Conservation (phyloP, 2,329 filamentous ascomycete species). For the Beauveria varroae region DNA sequence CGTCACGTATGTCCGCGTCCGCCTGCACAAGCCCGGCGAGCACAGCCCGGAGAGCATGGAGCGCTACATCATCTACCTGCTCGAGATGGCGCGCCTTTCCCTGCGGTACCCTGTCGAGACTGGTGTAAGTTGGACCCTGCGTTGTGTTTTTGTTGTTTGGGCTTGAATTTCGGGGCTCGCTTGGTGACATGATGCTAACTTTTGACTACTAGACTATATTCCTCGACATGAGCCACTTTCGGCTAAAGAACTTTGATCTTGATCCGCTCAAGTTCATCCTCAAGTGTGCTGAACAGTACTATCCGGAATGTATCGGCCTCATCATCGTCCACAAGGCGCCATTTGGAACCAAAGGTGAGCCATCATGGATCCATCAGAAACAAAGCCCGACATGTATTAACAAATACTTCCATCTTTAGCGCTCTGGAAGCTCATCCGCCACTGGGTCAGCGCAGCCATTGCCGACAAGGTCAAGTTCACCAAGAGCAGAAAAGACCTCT, state of each 20-base stretch:
- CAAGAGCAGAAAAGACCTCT: constrained; percentile 65
- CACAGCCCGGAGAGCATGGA: constrained; percentile 71
- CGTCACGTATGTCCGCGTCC: constrained; percentile 70
- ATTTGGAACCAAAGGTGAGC: constrained; percentile 77
- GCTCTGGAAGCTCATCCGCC: constrained; percentile 81
- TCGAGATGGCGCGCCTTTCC: constrained; percentile 79
- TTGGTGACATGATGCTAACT: constrained; percentile 16
- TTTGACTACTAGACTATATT: constrained; percentile 58
- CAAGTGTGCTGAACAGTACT: constrained; percentile 92
- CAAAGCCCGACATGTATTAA: constrained; percentile 12
- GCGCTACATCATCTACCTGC: constrained; percentile 77
- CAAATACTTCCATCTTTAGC: constrained; percentile 32
- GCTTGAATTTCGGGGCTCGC: too few relatives aligned
- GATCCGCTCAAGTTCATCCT: constrained; percentile 92
- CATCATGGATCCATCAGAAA: constrained; percentile 6
- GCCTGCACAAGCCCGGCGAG: constrained; percentile 68
- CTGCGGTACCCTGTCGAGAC: constrained; percentile 72
- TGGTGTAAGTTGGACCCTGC: constrained; percentile 51
- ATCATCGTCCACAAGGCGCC: constrained; percentile 87
- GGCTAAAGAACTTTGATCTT: constrained; percentile 89
- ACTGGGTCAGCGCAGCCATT: constrained; percentile 87
- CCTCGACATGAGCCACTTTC: constrained; percentile 85
- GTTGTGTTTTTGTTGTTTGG: background rate
- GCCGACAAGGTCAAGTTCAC: constrained; percentile 84
- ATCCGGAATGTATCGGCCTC: constrained; percentile 75